These are phyloP conservation scores for bread wheat (Triticum aestivum) DNA, from an alignment of 176 grass and related monocot species.

Conservation along the genomic window DNA sequence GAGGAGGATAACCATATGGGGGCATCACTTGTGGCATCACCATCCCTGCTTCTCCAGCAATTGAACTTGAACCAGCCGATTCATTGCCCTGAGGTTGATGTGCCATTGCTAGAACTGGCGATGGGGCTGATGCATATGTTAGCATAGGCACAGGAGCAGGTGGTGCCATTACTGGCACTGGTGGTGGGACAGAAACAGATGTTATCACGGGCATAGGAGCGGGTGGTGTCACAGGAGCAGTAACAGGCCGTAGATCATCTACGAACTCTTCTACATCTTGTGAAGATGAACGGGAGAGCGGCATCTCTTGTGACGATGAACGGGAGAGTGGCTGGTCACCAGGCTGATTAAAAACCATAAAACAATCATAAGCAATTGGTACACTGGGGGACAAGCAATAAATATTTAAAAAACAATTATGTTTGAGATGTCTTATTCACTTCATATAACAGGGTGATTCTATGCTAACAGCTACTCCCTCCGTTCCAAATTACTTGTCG, in stretches of 20 bases:
- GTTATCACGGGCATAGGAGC: constrained; percentile 3
- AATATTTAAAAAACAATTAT: neutral
- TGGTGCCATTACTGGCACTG: neutral
- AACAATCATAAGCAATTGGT: constrained; percentile 2
- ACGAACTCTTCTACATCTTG: constrained; percentile 45
- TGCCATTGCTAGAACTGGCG: neutral
- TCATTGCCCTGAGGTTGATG: constrained; percentile 25
- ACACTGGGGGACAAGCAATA: neutral
- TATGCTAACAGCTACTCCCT: neutral
- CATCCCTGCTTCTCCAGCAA: constrained; percentile 20
- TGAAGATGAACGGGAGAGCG: constrained; percentile 26
- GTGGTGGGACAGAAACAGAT: constrained; percentile 7
- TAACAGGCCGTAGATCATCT: constrained; percentile 22
- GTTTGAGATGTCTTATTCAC: neutral
- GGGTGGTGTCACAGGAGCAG: neutral
- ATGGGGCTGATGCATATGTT: constrained; percentile 6
- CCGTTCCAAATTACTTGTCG: no score
- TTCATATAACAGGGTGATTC: neutral
- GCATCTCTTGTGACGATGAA: constrained; percentile 47
- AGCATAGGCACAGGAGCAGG: constrained; percentile 22
- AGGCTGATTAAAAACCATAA: constrained; percentile 24
- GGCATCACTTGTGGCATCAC: constrained; percentile 38
- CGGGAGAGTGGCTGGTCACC: constrained; percentile 28
- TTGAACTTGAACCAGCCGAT: constrained; percentile 3
- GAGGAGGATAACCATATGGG: constrained; percentile 54